Evolutionary conservation across 768 basidiomycete genomes (phyloP).

Genomic region (Mycena crocata): DNA sequence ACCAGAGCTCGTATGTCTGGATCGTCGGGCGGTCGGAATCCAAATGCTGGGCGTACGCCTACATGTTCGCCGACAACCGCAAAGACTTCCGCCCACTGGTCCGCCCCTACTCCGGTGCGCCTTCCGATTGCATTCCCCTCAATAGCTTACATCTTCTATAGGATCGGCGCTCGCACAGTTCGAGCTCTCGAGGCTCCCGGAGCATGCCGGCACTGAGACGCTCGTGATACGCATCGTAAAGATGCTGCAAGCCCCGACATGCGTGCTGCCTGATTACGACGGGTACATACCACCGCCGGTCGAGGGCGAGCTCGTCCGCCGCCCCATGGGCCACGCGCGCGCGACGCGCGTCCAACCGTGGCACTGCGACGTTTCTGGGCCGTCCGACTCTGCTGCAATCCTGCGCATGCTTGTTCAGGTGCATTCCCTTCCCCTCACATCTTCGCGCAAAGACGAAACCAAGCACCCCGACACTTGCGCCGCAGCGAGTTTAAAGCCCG

Average conservation of each 20-base stretch:
- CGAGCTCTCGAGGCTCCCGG: constrained; percentile 28
- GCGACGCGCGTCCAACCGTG: constrained; percentile 11
- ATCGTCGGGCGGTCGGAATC: neutral
- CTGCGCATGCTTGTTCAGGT: constrained; percentile 26
- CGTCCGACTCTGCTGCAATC: constrained; percentile 10
- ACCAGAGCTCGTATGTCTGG: neutral
- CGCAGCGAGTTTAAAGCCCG: constrained; percentile 32
- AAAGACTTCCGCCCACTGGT: neutral
- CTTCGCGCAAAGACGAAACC: constrained; percentile 26
- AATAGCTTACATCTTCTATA: neutral
- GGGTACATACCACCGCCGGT: constrained; percentile 21
- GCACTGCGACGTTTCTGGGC: constrained; percentile 8
- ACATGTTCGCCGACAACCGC: constrained; percentile 28
- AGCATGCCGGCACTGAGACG: constrained; percentile 44
- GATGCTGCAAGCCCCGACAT: constrained; percentile 27
- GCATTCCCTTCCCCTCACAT: neutral
- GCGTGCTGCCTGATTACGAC: constrained; percentile 26
- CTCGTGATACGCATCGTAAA: constrained; percentile 44
- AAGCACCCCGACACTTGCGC: constrained; percentile 29
- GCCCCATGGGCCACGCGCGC: constrained; percentile 22
- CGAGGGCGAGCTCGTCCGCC: constrained; percentile 21
- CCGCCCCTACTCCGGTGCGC: constrained; percentile 14
- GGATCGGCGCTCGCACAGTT: constrained; percentile 29
- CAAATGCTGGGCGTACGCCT: constrained; percentile 17
- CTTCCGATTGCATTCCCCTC: neutral